Conservation (phyloP, 768 basidiomycete species). For the Amyloporia xantha region DNA sequence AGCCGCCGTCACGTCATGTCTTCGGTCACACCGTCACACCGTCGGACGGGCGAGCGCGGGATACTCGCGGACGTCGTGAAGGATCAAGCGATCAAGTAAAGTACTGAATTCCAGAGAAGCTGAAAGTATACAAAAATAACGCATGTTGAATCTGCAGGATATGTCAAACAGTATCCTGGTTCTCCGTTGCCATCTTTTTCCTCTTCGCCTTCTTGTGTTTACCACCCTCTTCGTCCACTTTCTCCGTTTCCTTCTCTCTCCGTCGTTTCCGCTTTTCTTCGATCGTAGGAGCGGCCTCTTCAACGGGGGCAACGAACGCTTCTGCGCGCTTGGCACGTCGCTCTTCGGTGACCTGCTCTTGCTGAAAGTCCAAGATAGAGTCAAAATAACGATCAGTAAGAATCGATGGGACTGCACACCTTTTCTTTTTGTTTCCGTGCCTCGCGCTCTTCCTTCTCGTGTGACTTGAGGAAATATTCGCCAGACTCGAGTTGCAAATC, state of each 20-base stretch:
- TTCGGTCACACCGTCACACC: slow-evolving; percentile 1
- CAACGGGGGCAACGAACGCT: slow-evolving; percentile 83
- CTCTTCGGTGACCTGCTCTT: slow-evolving; percentile 67
- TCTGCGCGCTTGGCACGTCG: slow-evolving; percentile 78
- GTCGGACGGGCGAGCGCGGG: neutral
- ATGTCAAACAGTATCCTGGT: slow-evolving; percentile 1
- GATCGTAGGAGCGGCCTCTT: slow-evolving; percentile 63
- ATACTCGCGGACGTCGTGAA: neutral
- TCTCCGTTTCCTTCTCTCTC: slow-evolving; percentile 28
- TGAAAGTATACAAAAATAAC: no score
- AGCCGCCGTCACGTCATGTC: neutral
- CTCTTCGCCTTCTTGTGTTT: slow-evolving; percentile 26
- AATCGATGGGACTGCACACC: slow-evolving; percentile 33
- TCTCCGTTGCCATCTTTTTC: slow-evolving; percentile 33
- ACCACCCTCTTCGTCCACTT: slow-evolving; percentile 27
- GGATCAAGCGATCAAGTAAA: neutral
- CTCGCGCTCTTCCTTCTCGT: slow-evolving; percentile 78
- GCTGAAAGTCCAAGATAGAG: slow-evolving; percentile 39
- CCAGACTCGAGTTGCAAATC: slow-evolving; percentile 94
- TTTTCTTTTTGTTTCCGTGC: slow-evolving; percentile 69
- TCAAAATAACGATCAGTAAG: slow-evolving; percentile 1
- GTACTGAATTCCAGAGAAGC: no score
- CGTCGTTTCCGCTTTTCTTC: slow-evolving; percentile 68
- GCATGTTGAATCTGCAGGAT: neutral
- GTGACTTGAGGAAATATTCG: slow-evolving; percentile 94